These are phyloP conservation scores for Heracleum sosnowskyi DNA, from an alignment of 129 eudicot species.

Conservation along the genomic window DNA sequence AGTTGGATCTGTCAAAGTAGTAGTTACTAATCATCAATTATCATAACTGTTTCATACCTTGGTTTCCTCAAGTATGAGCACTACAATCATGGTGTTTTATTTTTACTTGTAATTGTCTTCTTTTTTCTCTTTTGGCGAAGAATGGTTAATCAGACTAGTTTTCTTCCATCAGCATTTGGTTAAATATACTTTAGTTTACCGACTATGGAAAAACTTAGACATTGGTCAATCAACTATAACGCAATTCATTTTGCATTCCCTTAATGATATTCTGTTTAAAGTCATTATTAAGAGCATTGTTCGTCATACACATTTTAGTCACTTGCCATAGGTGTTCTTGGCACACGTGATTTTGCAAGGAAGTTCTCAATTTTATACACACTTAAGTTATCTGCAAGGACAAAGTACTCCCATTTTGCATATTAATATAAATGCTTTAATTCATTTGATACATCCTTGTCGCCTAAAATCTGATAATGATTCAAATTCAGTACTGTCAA, in stretches of 20 bases:
- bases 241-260: background rate
- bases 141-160: too few relatives aligned
- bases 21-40: background rate
- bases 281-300: background rate
- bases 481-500: background rate
- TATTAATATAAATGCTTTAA: background rate
- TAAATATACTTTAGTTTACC: background rate
- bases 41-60: background rate
- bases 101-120: background rate
- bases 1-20: background rate
- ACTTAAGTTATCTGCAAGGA: background rate
- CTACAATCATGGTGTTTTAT: background rate
- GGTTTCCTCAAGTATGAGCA: background rate
- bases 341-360: background rate
- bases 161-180: background rate
- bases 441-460: background rate
- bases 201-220: background rate
- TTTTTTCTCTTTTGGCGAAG: too few relatives aligned
- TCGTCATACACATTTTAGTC: background rate
- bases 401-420: background rate
- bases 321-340: background rate
- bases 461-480: background rate
- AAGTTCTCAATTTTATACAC: background rate
- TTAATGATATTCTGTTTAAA: background rate
- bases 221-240: background rate